Evolutionary conservation across 345 rosid species (phyloP).

Genomic region (Acer saccharum): DNA sequence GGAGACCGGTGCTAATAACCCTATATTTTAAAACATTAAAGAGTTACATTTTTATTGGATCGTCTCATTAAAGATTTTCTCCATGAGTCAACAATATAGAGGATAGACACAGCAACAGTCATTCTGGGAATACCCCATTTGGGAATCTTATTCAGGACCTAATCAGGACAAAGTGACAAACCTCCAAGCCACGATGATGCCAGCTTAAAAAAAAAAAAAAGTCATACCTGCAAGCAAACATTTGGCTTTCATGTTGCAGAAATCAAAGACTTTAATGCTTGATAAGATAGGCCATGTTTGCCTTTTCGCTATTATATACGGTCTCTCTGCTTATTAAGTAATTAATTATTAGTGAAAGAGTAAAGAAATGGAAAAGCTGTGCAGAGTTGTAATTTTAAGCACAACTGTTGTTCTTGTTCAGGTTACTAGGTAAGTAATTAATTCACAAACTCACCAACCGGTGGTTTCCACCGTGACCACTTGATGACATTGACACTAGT

Average conservation of each 20-base stretch:
- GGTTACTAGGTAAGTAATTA: slow-evolving; percentile 13
- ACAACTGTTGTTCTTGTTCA: not conserved
- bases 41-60: too few species aligned
- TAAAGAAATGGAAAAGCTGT: not conserved
- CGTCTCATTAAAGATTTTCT: too few species aligned
- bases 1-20: fast-evolving
- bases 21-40: too few species aligned
- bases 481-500: not conserved
- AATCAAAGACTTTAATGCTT: not conserved
- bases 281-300: not conserved
- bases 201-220: too few species aligned
- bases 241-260: not conserved
- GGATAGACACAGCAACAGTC: too few species aligned
- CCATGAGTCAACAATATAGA: too few species aligned
- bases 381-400: not conserved
- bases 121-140: too few species aligned
- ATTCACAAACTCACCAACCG: slow-evolving; percentile 8
- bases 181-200: too few species aligned
- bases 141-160: too few species aligned
- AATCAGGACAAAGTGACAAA: too few species aligned
- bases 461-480: not conserved
- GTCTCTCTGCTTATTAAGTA: not conserved
- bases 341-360: not conserved
- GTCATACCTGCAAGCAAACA: not conserved
- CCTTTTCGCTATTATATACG: not conserved